Conservation (phyloP, 768 basidiomycete species). For the Calocybe cyanea region DNA sequence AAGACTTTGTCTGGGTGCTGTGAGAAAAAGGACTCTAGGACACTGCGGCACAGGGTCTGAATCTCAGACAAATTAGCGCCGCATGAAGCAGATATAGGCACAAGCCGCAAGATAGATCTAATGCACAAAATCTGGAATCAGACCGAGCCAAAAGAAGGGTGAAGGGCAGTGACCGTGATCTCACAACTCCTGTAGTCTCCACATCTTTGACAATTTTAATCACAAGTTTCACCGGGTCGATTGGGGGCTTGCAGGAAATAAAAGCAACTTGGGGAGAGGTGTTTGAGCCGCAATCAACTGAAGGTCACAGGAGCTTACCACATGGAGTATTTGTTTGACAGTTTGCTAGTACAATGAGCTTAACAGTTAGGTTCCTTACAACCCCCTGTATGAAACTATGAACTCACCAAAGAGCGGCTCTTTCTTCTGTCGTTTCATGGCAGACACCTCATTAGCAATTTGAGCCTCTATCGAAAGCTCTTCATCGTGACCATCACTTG, state of each 20-base stretch:
- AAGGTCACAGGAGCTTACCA: constrained; percentile 37
- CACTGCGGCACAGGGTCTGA: constrained; percentile 49
- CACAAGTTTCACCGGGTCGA: constrained; percentile 73
- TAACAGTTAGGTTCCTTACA: too few relatives aligned
- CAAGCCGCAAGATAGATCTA: constrained; percentile 68
- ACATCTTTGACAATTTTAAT: constrained; percentile 61
- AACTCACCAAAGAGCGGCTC: constrained; percentile 61
- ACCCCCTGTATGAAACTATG: too few relatives aligned
- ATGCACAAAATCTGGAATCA: background rate
- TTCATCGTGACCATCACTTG: constrained; percentile 31
- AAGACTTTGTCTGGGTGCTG: constrained; percentile 40
- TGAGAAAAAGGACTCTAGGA: constrained; percentile 51
- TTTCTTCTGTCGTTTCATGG: constrained; percentile 62
- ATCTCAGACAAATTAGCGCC: constrained; percentile 71
- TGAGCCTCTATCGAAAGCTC: constrained; percentile 62
- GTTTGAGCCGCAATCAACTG: background rate
- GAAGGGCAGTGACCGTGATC: constrained; percentile 49
- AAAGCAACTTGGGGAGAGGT: constrained; percentile 62
- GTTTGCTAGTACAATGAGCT: constrained; percentile 43
- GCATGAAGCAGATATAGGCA: constrained; percentile 67
- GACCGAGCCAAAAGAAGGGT: background rate
- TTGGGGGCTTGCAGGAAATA: constrained; percentile 73
- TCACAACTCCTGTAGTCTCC: constrained; percentile 55
- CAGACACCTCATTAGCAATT: constrained; percentile 66
- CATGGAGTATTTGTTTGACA: constrained; percentile 80